Conservation (phyloP, 2,329 filamentous ascomycete species). For the Epichloe gansuensis region DNA sequence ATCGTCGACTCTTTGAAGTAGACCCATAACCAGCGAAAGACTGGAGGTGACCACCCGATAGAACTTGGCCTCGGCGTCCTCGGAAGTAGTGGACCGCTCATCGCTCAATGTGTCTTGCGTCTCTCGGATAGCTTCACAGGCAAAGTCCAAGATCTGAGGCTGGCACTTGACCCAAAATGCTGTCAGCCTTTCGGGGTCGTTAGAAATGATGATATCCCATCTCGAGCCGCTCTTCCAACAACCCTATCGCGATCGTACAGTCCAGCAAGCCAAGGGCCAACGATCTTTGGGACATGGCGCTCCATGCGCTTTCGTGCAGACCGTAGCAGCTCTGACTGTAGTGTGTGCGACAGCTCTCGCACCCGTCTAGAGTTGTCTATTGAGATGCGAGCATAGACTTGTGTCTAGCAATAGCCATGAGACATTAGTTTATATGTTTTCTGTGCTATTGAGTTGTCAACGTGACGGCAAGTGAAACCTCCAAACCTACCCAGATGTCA, state of each 20-base stretch:
- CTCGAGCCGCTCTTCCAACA: constrained; percentile 63
- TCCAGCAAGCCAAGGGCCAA: constrained; percentile 85
- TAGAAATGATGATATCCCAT: constrained; percentile 66
- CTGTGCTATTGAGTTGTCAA: neutral
- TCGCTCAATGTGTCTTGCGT: constrained; percentile 76
- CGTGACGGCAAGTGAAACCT: neutral
- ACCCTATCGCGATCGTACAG: constrained; percentile 74
- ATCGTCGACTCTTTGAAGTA: constrained; percentile 33
- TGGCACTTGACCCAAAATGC: constrained; percentile 77
- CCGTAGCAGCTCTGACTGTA: constrained; percentile 53
- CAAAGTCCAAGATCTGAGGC: constrained; percentile 67
- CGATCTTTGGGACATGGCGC: constrained; percentile 60
- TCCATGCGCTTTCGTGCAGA: constrained; percentile 72
- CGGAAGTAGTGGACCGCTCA: constrained; percentile 67
- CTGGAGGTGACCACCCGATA: constrained; percentile 54
- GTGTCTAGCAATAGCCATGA: constrained; percentile 42
- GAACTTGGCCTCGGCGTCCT: constrained; percentile 81
- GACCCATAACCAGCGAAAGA: constrained; percentile 40
- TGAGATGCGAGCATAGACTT: constrained; percentile 76
- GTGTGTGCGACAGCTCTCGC: constrained; percentile 68
- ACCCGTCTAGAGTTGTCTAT: constrained; percentile 84
- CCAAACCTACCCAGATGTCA: constrained; percentile 64
- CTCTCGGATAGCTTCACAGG: constrained; percentile 68
- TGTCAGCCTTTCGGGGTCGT: constrained; percentile 66
- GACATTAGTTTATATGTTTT: neutral